phyloP scores from a whole-genome alignment of 1,284 basidiomycete genomes.

The Ganoderma multipileum region DNA sequence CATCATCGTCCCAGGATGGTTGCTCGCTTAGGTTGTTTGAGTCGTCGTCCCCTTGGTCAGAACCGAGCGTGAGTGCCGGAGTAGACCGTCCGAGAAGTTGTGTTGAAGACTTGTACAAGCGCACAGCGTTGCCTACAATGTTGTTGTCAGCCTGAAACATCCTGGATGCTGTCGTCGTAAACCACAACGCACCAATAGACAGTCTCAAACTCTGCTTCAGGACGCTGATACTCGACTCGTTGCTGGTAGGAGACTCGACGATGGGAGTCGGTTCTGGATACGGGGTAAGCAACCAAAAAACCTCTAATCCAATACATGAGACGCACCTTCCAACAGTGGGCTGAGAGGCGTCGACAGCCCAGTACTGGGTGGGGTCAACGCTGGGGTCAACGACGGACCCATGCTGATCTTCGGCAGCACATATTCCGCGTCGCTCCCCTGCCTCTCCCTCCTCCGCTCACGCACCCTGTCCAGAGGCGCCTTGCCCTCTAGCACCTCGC shows the following conservation, averaged over 20 bases:
- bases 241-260: constrained; percentile 31
- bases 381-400: constrained; percentile 30
- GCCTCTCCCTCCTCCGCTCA: constrained; percentile 21
- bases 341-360: constrained; percentile 35
- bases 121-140: constrained; percentile 59
- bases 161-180: not conserved
- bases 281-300: not conserved
- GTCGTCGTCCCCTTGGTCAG: constrained; percentile 31
- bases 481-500: constrained; percentile 43
- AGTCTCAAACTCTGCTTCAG: constrained; percentile 73
- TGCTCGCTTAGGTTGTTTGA: constrained; percentile 42
- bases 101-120: constrained; percentile 61
- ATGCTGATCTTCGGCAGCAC: constrained; percentile 32
- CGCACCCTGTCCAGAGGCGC: not conserved
- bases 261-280: constrained; percentile 31
- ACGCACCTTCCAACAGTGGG: constrained; percentile 39
- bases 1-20: constrained; percentile 59
- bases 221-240: constrained; percentile 43
- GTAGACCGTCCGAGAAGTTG: constrained; percentile 35
- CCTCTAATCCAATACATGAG: no score
- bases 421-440: constrained; percentile 20
- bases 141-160: not conserved
- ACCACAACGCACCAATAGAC: constrained; percentile 63
- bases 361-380: constrained; percentile 16
- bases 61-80: constrained; percentile 29